phyloP scores from a whole-genome alignment of 345 rosid genomes.

The Luvunga scandens region DNA sequence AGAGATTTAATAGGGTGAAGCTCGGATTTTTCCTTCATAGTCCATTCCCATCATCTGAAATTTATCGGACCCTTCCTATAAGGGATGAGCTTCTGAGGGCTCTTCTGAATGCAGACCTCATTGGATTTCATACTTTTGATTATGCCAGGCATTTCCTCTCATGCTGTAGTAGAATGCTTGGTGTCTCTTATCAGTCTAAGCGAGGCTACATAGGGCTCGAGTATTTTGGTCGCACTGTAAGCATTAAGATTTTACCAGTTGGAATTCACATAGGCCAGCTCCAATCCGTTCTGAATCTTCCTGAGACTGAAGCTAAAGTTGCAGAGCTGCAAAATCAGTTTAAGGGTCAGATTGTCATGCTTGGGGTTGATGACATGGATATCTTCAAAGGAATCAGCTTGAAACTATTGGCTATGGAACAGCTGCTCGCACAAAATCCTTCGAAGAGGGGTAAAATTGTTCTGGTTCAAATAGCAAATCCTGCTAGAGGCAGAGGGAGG shows the following conservation, averaged over 20 bases:
- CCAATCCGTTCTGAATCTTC: constrained; percentile 66
- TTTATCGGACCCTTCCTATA: constrained; percentile 85
- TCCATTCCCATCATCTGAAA: constrained; percentile 94
- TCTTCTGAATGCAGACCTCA: constrained; percentile 75
- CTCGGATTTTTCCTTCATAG: constrained; percentile 94
- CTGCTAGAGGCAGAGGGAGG: constrained; percentile 91
- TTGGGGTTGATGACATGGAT: constrained; percentile 97
- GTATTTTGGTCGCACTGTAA: constrained; percentile 83
- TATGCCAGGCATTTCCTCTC: constrained; percentile 94
- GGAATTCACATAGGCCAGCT: constrained; percentile 91
- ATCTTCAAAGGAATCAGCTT: constrained; percentile 91
- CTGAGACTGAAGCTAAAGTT: constrained; percentile 69
- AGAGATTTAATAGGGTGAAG: constrained; percentile 82
- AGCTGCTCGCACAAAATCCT: constrained; percentile 72
- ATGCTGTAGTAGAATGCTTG: constrained; percentile 95
- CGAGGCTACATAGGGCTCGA: constrained; percentile 89
- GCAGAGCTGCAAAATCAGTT: constrained; percentile 62
- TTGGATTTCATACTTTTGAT: constrained; percentile 94
- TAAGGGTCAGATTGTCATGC: constrained; percentile 59
- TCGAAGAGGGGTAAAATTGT: constrained; percentile 69
- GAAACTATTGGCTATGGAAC: constrained; percentile 95
- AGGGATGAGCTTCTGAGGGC: constrained; percentile 82
- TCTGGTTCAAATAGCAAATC: constrained; percentile 92
- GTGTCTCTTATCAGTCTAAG: constrained; percentile 83
- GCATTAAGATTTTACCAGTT: constrained; percentile 89